Percentiles rank a stretch among this genome's conserved stretches.
These are phyloP conservation scores for Platanus orientalis DNA, from an alignment of 164 flowering plant genomes.

Conservation along the genomic window DNA sequence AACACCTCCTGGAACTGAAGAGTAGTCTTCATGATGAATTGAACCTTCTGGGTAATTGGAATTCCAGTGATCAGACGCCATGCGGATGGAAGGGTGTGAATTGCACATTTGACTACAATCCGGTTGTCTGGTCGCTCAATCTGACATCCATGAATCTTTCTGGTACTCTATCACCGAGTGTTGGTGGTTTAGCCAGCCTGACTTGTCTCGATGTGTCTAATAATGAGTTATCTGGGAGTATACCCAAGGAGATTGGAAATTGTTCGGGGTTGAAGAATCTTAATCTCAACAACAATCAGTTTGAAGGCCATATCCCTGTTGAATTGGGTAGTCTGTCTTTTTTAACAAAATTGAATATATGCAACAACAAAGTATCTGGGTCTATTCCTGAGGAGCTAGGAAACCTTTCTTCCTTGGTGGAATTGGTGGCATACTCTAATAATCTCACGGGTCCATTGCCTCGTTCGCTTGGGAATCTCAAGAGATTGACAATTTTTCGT, in stretches of 20 bases:
- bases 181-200: neutral
- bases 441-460: constrained; percentile 60
- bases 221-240: neutral
- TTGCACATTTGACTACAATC: constrained; percentile 4
- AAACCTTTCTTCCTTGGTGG: constrained; percentile 40
- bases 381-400: constrained; percentile 58
- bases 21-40: constrained; percentile 14
- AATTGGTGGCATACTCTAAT: constrained; percentile 63
- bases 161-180: neutral
- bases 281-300: neutral
- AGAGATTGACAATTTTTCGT: constrained; percentile 44
- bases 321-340: constrained; percentile 9
- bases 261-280: neutral
- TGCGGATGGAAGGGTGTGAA: constrained; percentile 21
- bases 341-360: constrained; percentile 36
- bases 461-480: constrained; percentile 54
- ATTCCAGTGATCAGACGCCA: constrained; percentile 14
- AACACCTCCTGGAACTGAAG: constrained; percentile 19
- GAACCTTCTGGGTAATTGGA: constrained; percentile 16
- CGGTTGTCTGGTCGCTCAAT: neutral
- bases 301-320: neutral
- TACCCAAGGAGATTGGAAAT: neutral
- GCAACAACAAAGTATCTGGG: constrained; percentile 61
- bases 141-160: neutral
- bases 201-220: neutral